Percentiles rank a stretch among this genome's conserved stretches.
phyloP scores from a whole-genome alignment of 225 moss, liverwort and hornwort genomes.

The Ulota crispa region DNA sequence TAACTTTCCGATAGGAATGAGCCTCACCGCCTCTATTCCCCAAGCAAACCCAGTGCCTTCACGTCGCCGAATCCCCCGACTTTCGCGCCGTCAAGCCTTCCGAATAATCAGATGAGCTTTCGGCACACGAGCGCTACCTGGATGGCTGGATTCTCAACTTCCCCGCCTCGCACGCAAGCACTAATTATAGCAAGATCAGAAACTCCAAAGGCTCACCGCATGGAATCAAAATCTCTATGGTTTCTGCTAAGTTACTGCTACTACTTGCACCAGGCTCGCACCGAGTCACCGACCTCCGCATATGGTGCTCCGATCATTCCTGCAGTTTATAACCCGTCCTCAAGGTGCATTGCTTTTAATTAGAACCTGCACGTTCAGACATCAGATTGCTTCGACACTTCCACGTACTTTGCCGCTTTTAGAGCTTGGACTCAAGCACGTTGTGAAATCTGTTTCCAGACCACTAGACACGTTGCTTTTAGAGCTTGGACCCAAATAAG shows the following conservation, averaged over 20 bases:
- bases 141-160: no score
- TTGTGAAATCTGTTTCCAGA: no score
- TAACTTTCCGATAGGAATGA: no score
- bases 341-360: not conserved
- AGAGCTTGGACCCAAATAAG: no score
- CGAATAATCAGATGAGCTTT: not conserved
- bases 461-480: no score
- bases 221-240: not conserved
- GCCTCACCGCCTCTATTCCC: no score
- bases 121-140: no score
- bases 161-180: no score
- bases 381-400: not conserved
- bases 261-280: not conserved
- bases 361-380: no score
- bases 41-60: not conserved
- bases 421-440: not conserved
- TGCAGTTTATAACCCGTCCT: not conserved
- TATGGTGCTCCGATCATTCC: not conserved
- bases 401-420: not conserved
- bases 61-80: not conserved
- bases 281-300: not conserved
- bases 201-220: no score
- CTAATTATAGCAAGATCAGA: no score
- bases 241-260: no score
- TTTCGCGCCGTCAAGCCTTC: not conserved